phyloP scores from a whole-genome alignment of 768 basidiomycete species.

The Cystofilobasidium capitatum region DNA sequence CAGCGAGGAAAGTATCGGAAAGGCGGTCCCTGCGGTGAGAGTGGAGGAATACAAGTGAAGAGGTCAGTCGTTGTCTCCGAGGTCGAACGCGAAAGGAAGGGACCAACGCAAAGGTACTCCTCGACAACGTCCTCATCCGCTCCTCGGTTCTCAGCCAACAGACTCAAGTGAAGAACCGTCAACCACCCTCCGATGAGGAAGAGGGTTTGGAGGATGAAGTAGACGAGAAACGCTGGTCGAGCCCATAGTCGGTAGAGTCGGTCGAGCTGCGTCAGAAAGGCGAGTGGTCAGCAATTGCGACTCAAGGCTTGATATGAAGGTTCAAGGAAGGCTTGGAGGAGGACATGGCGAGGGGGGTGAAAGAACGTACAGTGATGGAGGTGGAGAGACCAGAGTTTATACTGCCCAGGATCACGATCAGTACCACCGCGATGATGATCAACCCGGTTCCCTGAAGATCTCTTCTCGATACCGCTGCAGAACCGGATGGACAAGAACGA shows the following conservation, averaged over 20 bases:
- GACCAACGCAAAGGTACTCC: not conserved
- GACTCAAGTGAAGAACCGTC: not conserved
- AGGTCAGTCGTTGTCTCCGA: not conserved
- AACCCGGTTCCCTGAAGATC: conserved; percentile 21
- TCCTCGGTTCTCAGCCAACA: not conserved
- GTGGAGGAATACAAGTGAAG: not conserved
- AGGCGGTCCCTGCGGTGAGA: not conserved
- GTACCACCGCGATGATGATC: conserved; percentile 21
- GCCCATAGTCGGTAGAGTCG: conserved; percentile 15
- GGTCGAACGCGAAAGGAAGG: not conserved
- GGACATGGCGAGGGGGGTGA: not conserved
- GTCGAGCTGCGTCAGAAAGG: conserved; percentile 18
- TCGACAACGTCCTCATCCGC: conserved; percentile 12
- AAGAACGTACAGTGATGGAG: conserved; percentile 13
- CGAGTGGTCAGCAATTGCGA: no score
- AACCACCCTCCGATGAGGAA: conserved; percentile 11
- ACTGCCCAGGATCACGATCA: conserved; percentile 14
- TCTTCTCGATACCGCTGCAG: not conserved
- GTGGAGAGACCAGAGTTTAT: conserved; percentile 26
- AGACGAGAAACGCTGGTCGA: conserved; percentile 11
- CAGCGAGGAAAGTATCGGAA: not conserved
- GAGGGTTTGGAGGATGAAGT: conserved; percentile 15
- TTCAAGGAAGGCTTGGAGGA: not conserved
- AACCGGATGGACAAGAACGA: no score
- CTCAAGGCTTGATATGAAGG: not conserved